phyloP scores from a whole-genome alignment of 2,329 filamentous ascomycete species.

The Fusarium sp. region DNA sequence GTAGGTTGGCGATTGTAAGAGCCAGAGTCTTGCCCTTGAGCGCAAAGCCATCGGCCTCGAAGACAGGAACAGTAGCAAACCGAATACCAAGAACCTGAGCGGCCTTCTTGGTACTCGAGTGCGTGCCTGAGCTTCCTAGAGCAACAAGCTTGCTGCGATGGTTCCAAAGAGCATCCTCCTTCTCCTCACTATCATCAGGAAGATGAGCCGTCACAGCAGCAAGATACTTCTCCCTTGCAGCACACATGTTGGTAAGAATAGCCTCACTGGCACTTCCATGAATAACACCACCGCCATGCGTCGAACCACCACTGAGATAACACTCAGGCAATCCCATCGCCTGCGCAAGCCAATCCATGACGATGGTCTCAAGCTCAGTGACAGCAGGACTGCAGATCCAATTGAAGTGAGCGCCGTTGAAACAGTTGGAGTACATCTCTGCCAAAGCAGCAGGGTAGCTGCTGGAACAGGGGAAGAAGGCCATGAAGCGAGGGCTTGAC shows the following conservation, averaged over 20 bases:
- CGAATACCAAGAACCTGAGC: constrained; percentile 88
- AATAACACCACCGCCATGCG: constrained; percentile 86
- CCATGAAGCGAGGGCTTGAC: constrained; percentile 95
- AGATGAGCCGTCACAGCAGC: constrained; percentile 66
- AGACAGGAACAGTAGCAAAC: constrained; percentile 75
- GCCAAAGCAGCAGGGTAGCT: constrained; percentile 89
- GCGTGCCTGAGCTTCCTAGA: constrained; percentile 80
- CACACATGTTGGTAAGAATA: constrained; percentile 86
- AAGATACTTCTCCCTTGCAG: constrained; percentile 84
- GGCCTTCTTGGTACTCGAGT: constrained; percentile 88
- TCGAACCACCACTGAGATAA: constrained; percentile 78
- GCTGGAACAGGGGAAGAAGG: constrained; percentile 87
- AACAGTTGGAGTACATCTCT: constrained; percentile 90
- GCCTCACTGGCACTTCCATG: constrained; percentile 92
- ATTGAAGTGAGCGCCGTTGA: constrained; percentile 93
- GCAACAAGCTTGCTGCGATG: constrained; percentile 72
- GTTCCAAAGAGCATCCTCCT: constrained; percentile 75
- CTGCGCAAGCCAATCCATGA: constrained; percentile 90
- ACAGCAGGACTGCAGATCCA: constrained; percentile 95
- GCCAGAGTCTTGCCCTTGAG: constrained; percentile 74
- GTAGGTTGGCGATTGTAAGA: constrained; percentile 71
- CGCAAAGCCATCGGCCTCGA: constrained; percentile 71
- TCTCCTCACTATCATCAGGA: constrained; percentile 64
- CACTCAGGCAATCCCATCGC: constrained; percentile 77
- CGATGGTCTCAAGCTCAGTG: constrained; percentile 92